A percentile compares a stretch with the other conserved stretches of the same genome.
These are phyloP conservation scores for Xylariaceae sp. DNA, from an alignment of 2,329 filamentous ascomycete genomes.

Conservation along the genomic window DNA sequence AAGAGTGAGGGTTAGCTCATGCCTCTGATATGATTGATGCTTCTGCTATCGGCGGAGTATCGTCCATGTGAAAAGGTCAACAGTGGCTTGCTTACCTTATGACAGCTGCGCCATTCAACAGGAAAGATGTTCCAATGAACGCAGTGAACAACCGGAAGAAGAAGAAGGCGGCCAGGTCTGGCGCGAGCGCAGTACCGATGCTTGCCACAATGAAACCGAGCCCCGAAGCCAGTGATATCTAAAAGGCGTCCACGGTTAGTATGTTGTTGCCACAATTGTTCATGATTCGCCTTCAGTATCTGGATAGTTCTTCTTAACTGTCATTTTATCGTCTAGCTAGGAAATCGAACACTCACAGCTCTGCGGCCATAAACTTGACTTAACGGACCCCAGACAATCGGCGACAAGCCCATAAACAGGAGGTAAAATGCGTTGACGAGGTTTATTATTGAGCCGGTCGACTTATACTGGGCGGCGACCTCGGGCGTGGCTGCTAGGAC, in stretches of 20 bases:
- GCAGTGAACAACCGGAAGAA: conserved; percentile 69
- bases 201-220: conserved; percentile 62
- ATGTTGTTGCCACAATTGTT: not conserved
- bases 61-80: not conserved
- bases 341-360: conserved; percentile 39
- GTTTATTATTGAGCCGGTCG: conserved; percentile 64
- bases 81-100: conserved; percentile 47
- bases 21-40: not conserved
- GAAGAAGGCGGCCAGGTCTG: conserved; percentile 65
- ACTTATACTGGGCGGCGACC: conserved; percentile 59
- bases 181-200: conserved; percentile 66
- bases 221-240: conserved; percentile 56
- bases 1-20: conserved; percentile 9
- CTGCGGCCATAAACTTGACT: conserved; percentile 59
- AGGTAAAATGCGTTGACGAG: conserved; percentile 67
- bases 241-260: conserved; percentile 1
- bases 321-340: not conserved
- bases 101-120: conserved; percentile 64
- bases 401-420: conserved; percentile 64
- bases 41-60: not conserved
- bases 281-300: not conserved
- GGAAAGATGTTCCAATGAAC: conserved; percentile 68
- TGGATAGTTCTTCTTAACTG: not conserved
- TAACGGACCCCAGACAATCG: conserved; percentile 67
- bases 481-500: conserved; percentile 70